Conservation (phyloP, 345 rosid genomes). For the Triadica sebifera region DNA sequence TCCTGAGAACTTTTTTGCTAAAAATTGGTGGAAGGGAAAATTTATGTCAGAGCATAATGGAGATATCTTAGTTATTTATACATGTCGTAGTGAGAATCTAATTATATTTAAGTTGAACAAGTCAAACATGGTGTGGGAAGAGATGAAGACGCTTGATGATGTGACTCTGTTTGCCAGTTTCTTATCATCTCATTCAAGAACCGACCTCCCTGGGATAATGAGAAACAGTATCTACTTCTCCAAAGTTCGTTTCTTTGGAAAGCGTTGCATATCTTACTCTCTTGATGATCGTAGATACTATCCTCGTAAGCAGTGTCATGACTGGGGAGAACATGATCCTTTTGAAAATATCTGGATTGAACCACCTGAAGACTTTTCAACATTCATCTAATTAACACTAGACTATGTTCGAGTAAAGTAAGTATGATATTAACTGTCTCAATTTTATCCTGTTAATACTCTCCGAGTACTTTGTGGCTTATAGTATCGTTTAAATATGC, state of each 20-base stretch:
- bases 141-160: slow-evolving; percentile 52
- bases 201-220: slow-evolving; percentile 47
- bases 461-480: not conserved
- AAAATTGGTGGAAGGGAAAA: slow-evolving; percentile 63
- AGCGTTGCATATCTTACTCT: slow-evolving; percentile 60
- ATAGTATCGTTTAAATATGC: not conserved
- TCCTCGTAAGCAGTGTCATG: slow-evolving; percentile 57
- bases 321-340: slow-evolving; percentile 64
- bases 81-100: slow-evolving; percentile 48
- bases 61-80: slow-evolving; percentile 55
- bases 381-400: slow-evolving; percentile 27
- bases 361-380: slow-evolving; percentile 45
- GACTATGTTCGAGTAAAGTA: slow-evolving; percentile 10
- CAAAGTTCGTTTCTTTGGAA: slow-evolving; percentile 66
- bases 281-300: slow-evolving; percentile 48
- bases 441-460: slow-evolving; percentile 10
- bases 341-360: slow-evolving; percentile 62
- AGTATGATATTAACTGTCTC: slow-evolving; percentile 4
- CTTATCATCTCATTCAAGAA: slow-evolving; percentile 52
- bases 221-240: slow-evolving; percentile 65
- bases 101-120: slow-evolving; percentile 52
- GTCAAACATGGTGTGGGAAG: slow-evolving; percentile 48
- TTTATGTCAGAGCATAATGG: slow-evolving; percentile 54
- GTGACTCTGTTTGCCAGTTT: slow-evolving; percentile 64
- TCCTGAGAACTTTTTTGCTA: slow-evolving; percentile 45